phyloP scores from a whole-genome alignment of 2,329 filamentous ascomycete species.

The Phyllosticta citriasiana region DNA sequence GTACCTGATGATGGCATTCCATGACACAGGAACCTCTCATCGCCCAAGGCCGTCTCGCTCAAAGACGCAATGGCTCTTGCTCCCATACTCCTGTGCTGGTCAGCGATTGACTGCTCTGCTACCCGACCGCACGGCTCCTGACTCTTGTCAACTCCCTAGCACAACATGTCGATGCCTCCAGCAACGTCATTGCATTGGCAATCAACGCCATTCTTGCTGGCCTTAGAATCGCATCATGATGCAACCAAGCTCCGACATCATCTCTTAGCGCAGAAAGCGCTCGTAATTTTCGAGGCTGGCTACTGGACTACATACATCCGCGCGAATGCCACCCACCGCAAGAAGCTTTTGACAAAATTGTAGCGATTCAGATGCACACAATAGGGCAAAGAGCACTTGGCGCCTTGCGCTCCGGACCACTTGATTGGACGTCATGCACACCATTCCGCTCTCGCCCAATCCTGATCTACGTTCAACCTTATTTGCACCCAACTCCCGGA shows the following conservation, averaged over 20 bases:
- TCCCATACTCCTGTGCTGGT: not conserved
- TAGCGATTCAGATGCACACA: not conserved
- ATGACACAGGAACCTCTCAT: not conserved
- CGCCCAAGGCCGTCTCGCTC: not conserved
- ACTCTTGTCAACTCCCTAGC: not conserved
- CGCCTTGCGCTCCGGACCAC: not conserved
- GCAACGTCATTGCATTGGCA: not conserved
- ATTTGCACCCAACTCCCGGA: not conserved
- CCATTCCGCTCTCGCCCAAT: not conserved
- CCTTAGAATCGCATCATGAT: not conserved
- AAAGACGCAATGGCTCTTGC: not conserved
- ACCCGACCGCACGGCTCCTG: not conserved
- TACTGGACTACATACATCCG: too few species aligned
- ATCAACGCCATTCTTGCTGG: not conserved
- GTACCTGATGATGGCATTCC: not conserved
- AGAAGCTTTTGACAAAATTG: not conserved
- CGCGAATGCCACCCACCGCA: not conserved
- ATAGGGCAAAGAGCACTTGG: not conserved
- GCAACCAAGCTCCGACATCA: too few species aligned
- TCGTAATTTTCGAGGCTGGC: too few species aligned
- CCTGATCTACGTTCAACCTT: not conserved
- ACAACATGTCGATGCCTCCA: not conserved
- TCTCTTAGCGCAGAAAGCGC: too few species aligned
- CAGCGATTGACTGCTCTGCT: not conserved
- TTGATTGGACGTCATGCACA: not conserved